Evolutionary conservation across 2,329 filamentous ascomycete genomes (phyloP).

Genomic region (Clonostachys sp.): DNA sequence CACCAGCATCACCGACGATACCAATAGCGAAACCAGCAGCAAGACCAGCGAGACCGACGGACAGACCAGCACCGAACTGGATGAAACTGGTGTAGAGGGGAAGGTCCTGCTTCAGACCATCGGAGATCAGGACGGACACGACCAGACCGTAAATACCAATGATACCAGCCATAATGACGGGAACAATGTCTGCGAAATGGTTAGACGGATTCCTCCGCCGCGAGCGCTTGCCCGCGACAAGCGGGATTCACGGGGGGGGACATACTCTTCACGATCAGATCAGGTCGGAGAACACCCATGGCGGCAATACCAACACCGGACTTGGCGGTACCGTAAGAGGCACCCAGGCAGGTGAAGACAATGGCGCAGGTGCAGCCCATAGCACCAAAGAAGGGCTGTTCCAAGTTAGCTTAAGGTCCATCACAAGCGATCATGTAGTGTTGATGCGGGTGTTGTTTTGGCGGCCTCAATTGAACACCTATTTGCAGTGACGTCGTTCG

Average conservation of each 20-base stretch:
- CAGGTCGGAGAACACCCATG: slow-evolving; percentile 96
- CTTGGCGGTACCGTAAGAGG: slow-evolving; percentile 98
- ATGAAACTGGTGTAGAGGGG: slow-evolving; percentile 81
- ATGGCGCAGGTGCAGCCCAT: slow-evolving; percentile 98
- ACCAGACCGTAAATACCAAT: slow-evolving; percentile 98
- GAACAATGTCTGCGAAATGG: slow-evolving; percentile 75
- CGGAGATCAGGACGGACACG: slow-evolving; percentile 82
- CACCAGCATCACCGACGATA: slow-evolving; percentile 85
- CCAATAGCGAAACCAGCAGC: slow-evolving; percentile 84
- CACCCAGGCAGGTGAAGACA: slow-evolving; percentile 94
- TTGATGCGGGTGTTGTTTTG: neutral
- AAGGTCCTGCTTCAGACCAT: slow-evolving; percentile 67
- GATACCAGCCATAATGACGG: slow-evolving; percentile 99
- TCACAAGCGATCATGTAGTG: slow-evolving; percentile 10
- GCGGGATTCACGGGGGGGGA: neutral
- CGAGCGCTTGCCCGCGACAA: neutral
- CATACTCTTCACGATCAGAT: slow-evolving; percentile 99
- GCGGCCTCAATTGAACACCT: neutral
- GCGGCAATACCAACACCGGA: slow-evolving; percentile 97
- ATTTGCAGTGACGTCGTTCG: slow-evolving; percentile 19
- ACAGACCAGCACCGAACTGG: slow-evolving; percentile 77
- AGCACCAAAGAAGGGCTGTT: slow-evolving; percentile 84
- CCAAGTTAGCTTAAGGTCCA: slow-evolving; percentile 21
- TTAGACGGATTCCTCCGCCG: neutral
- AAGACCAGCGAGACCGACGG: slow-evolving; percentile 77